Evolutionary conservation across 352 stramenopile genomes (phyloP), one percentile per base, ranked within the genome.

Genomic region (Phytophthora nicotianae): DNA sequence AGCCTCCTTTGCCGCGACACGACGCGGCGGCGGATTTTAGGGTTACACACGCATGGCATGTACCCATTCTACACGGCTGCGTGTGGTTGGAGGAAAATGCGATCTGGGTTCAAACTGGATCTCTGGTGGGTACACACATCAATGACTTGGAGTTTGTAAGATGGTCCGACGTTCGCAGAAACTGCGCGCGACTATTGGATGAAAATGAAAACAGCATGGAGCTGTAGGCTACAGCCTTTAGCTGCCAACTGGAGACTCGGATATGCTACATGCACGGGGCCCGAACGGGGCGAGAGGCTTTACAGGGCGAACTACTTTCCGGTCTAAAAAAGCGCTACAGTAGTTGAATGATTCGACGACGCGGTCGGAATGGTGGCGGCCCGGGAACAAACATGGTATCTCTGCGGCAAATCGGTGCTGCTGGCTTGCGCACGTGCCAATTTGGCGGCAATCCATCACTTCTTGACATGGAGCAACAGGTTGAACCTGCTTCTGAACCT

Each of bases 51-150:
- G 48, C 23, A 46, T 62, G 49, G 54, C 11, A 13, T 72, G 67
- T 75, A 75, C 62, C 67, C 62, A 75, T 72, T 65, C 41, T 62
- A 33, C 53, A 8, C 47, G 26, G 20, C 11, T 4, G 9, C 40
- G 24, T 47, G 7, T 17, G 48, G 40, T 51, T 51, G 35, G 48
- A 16, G 9, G 9, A 32, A 53, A 62, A 62, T 20, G 6, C 33
- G 17, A 53, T 13, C 37, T 68, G 58, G 50, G 29, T 47, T 56
- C 52, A 53, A 50, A 68, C 67, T 64, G 56, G 38, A 68, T 65
- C 67, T 68, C 54, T 50, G 11, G 53, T 62, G 52, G 58, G 58
- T 68, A 56, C 58, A 68, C 9, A 10, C 3, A 0, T 2, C 5
- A n/a, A 14, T 27, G 5, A 47, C 58, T 67, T 55, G 46, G 3